Evolutionary conservation across 2,329 filamentous ascomycete genomes (phyloP), one percentile per base, ranked within the genome.

Genomic region (Sphaerulina musiva): DNA sequence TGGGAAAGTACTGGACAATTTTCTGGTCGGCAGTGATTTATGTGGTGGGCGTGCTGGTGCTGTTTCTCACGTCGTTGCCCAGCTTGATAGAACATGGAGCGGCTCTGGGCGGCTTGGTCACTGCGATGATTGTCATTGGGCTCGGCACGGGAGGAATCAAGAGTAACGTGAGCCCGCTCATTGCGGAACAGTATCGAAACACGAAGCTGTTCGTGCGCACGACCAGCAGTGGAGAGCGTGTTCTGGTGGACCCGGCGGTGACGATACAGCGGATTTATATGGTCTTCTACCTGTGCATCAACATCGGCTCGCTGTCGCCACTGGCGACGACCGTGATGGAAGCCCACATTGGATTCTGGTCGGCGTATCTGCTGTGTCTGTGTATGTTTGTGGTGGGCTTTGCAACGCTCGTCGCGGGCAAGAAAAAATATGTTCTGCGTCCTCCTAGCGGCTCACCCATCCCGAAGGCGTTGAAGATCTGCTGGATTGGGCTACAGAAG

Each of bases 61-160:
- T 89, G 11, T 80, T 86, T 51, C 69, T 82, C 23, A 80, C 85
- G 2, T 80, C 84, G 8, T 72, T 85, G 1, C 85, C 85, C 0
- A 64, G 66, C 4, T 80, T 86, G 44, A 83, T 89, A 41, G 71
- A 78, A 45, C 72, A 80, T 31, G 76, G 81, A 11, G 73, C 74
- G 8, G 75, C 84, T 0, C 78, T 87, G 43, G 82, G 73, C 1
- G 81, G 79, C 47, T 84, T 89, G 63, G 68, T 84, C 2, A 70
- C 81, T 31, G 81, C 81, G 29, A 75, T 86, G 61, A 69, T 86
- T 43, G 78, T 89, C 62, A 80, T 89, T 66, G 85, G 86, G 17
- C 67, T 87, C 23, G 86, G 86, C 39, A 87, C 85, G 0, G 86
- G 86, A 55, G 85, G 87, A 64, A 89, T 90, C 79, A 91, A 90